Conservation (phyloP, 169 alveolate genomes). For the Cryptosporidium ubiquitum region DNA sequence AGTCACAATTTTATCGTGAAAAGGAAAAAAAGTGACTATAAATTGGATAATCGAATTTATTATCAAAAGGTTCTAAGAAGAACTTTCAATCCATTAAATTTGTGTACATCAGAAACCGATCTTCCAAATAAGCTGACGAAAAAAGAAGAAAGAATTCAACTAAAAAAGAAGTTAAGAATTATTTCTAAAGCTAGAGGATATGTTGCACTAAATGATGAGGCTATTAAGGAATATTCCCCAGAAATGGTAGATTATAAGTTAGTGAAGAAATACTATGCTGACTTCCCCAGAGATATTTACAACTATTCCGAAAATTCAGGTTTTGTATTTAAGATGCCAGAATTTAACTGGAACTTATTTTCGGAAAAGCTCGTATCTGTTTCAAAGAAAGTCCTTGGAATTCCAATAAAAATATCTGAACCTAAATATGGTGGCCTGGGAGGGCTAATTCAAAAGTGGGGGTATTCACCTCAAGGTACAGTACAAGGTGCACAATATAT, state of each 20-base stretch:
- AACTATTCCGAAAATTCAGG: background rate
- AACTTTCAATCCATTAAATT: conserved; percentile 10
- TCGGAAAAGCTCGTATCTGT: background rate
- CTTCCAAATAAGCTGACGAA: background rate
- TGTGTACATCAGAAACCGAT: background rate
- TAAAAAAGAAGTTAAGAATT: conserved; percentile 41
- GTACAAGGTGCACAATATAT: conserved; percentile 71
- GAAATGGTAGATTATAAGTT: conserved; percentile 39
- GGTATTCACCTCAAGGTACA: conserved; percentile 65
- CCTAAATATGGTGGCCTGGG: conserved; percentile 49
- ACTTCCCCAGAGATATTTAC: conserved; percentile 16
- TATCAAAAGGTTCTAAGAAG: conserved; percentile 15
- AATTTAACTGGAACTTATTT: conserved; percentile 39
- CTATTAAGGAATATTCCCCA: conserved; percentile 25
- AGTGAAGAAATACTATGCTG: conserved; percentile 50
- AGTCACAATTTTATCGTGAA: conserved; percentile 21
- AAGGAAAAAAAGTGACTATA: background rate
- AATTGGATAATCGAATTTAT: background rate
- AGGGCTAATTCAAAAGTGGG: conserved; percentile 58
- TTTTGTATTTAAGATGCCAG: conserved; percentile 42
- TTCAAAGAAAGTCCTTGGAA: conserved; percentile 37
- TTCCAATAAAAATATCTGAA: conserved; percentile 35
- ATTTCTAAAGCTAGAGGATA: conserved; percentile 71
- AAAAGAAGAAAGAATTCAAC: conserved; percentile 33
- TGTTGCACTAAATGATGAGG: conserved; percentile 35